phyloP scores from a whole-genome alignment of 2,329 filamentous ascomycete species.

The Xylariaceae sp. region DNA sequence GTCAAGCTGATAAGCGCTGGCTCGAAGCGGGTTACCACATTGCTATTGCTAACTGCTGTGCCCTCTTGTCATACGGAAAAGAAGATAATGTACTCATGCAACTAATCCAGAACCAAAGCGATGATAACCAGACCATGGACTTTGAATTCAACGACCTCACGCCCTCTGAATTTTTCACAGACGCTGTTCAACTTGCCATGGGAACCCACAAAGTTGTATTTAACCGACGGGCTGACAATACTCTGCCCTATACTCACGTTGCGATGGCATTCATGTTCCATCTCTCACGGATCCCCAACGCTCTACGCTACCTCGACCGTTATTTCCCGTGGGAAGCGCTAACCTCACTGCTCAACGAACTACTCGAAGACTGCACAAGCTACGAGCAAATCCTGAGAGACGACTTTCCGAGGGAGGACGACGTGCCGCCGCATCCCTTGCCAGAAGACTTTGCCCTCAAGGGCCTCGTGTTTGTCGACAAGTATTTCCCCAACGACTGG shows the following conservation, averaged over 20 bases:
- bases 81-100: constrained; percentile 44
- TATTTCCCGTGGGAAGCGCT: constrained; percentile 51
- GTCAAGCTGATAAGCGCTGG: constrained; percentile 46
- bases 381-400: constrained; percentile 37
- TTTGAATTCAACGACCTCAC: constrained; percentile 21
- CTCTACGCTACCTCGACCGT: constrained; percentile 40
- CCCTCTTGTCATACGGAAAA: constrained; percentile 49
- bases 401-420: constrained; percentile 44
- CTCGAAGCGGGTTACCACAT: constrained; percentile 50
- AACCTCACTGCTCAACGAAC: constrained; percentile 37
- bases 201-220: constrained; percentile 39
- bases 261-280: constrained; percentile 54
- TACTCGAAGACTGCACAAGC: constrained; percentile 30
- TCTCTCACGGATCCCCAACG: constrained; percentile 38
- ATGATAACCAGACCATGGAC: constrained; percentile 26
- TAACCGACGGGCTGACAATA: constrained; percentile 51
- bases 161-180: constrained; percentile 20
- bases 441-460: constrained; percentile 65
- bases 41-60: constrained; percentile 50
- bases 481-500: constrained; percentile 55
- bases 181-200: constrained; percentile 24
- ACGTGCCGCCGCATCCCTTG: constrained; percentile 48
- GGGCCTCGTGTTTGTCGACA: constrained; percentile 55
- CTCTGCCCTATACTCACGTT: constrained; percentile 58
- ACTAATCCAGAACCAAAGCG: constrained; percentile 32